phyloP scores from a whole-genome alignment of 176 grass and related monocot genomes.

The Pharus latifolius region DNA sequence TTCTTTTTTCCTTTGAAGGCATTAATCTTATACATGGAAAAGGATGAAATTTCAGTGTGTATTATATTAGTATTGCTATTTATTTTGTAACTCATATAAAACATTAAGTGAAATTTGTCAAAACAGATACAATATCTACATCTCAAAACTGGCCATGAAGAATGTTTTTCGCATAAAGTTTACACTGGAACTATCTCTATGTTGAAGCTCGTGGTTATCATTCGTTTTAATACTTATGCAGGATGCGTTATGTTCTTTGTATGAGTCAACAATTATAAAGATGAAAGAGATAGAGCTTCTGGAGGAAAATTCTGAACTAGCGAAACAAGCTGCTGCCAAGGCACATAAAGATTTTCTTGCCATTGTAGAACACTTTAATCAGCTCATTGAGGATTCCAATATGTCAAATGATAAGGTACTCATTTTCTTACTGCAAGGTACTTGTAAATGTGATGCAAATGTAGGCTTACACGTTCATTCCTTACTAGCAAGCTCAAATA shows the following conservation, averaged over 20 bases:
- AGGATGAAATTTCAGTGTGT: background rate
- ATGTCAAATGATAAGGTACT: constrained; percentile 48
- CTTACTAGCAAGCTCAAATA: constrained; percentile 30
- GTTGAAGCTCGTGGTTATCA: background rate
- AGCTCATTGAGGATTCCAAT: constrained; percentile 26
- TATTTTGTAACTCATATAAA: background rate
- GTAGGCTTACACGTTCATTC: constrained; percentile 13
- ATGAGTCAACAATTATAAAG: constrained; percentile 32
- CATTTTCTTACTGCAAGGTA: background rate
- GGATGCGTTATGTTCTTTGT: constrained; percentile 43
- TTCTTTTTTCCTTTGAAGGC: background rate
- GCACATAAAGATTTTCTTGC: constrained; percentile 28
- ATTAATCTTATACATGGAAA: too few relatives aligned
- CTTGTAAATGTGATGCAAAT: background rate
- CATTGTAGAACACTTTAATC: constrained; percentile 26
- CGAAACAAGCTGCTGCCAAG: constrained; percentile 35
- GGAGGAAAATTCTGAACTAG: constrained; percentile 33
- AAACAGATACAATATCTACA: too few relatives aligned
- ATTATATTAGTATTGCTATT: background rate
- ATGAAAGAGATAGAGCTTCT: constrained; percentile 52
- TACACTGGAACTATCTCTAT: too few relatives aligned
- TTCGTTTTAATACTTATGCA: background rate
- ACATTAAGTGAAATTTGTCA: background rate
- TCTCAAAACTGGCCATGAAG: too few relatives aligned
- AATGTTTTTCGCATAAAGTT: too few relatives aligned